phyloP scores from a whole-genome alignment of 441 rosid genomes.

The Macaranga tanarius region DNA sequence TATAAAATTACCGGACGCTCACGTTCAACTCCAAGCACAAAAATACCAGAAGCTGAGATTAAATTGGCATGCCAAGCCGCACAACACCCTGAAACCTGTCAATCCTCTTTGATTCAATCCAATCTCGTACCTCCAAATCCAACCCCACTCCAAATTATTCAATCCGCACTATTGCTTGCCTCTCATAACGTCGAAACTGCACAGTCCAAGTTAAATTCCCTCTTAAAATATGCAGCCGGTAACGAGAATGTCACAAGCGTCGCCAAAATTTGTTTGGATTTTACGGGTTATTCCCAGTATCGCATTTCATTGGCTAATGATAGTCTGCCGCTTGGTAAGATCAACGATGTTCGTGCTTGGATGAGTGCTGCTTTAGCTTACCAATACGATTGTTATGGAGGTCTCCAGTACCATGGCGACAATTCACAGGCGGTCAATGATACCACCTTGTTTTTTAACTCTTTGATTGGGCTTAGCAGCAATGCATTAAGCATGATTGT shows the following conservation, averaged over 20 bases:
- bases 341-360: slow-evolving; percentile 81
- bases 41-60: slow-evolving; percentile 39
- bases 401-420: slow-evolving; percentile 53
- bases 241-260: slow-evolving; percentile 50
- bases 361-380: slow-evolving; percentile 69
- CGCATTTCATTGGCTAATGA: slow-evolving; percentile 41
- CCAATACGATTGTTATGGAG: slow-evolving; percentile 72
- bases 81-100: slow-evolving; percentile 52
- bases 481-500: slow-evolving; percentile 72
- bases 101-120: slow-evolving; percentile 46
- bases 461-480: slow-evolving; percentile 46
- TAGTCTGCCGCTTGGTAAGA: slow-evolving; percentile 37
- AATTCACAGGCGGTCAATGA: slow-evolving; percentile 43
- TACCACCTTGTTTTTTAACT: slow-evolving; percentile 50
- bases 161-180: slow-evolving; percentile 61
- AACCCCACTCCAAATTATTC: slow-evolving; percentile 54
- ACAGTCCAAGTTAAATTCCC: slow-evolving; percentile 41
- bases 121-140: slow-evolving; percentile 43
- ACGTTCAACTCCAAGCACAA: slow-evolving; percentile 5
- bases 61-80: slow-evolving; percentile 67
- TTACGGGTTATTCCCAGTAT: slow-evolving; percentile 49
- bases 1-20: not conserved
- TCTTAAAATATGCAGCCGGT: slow-evolving; percentile 44
- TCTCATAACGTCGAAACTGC: slow-evolving; percentile 48
- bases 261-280: slow-evolving; percentile 47